Base-by-base conservation (phyloP, 441 rosid species). In the Daphne laureola region DNA sequence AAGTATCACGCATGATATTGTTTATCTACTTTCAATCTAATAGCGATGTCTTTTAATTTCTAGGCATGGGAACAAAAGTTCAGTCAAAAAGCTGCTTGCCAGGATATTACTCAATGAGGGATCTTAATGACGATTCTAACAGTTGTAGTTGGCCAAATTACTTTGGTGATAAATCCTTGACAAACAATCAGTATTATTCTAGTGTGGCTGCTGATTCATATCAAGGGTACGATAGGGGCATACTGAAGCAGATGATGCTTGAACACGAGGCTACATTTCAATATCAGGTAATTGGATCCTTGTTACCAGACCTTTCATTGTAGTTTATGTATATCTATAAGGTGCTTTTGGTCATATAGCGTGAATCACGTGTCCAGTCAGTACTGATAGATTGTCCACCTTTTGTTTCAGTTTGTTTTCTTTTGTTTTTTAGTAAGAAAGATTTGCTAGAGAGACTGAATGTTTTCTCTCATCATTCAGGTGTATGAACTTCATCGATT, bases 1-100 rank as follows among this genome's bases (percentile, higher is more conserved):
- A 31, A 5, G 38, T 31, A 31, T 31, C 7, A 31, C 1, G 38
- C 11, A 31, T 31, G 7, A 31, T 11, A 25, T 51, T 61, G 16
- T 49, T 59, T 25, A 43, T 43, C 0, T 0, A 9, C 8, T 9
- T 15, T 55, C 53, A 54, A 31, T 25, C 31, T 54, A 18, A 5
- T 44, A 26, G 47, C 44, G 15, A 46, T 61, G 50, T 61, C 51
- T 1, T 46, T 57, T 65, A 55, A 23, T 62, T 77, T 58, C 67
- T 52, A 92, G 96, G 84, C 65, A 87, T 87, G 95, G 95, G 93
- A 81, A 78, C 94, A 78, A 82, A 82, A 74, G 86, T 84, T 54
- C 88, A 82, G 62, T 62, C 71, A 62, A 86, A 90, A 73, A 77
- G 90, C 75, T 69, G 65, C 77, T 70, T 78, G 57, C 75, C 77